Evolutionary conservation across 805 yeast genomes (phyloP).

Genomic region (Wickerhamiella vanderwaltii): DNA sequence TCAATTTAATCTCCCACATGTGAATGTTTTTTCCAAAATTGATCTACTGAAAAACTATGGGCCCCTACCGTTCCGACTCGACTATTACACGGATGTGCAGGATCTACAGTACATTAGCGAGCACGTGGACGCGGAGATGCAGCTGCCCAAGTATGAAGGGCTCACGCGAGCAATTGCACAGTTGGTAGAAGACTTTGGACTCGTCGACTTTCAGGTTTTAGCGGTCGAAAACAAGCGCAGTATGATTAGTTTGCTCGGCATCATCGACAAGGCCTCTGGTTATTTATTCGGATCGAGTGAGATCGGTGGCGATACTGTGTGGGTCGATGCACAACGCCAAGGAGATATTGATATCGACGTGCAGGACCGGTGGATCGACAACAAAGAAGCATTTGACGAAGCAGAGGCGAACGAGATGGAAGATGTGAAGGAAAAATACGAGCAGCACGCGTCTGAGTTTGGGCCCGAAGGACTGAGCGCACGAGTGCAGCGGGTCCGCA

Average conservation of each 20-base stretch:
- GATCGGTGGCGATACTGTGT: slow-evolving; percentile 89
- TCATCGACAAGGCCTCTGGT: slow-evolving; percentile 86
- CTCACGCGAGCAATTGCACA: slow-evolving; percentile 72
- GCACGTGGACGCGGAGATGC: slow-evolving; percentile 50
- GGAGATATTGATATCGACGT: slow-evolving; percentile 58
- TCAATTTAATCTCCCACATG: slow-evolving; percentile 82
- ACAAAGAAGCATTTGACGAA: slow-evolving; percentile 65
- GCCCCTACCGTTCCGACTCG: slow-evolving; percentile 60
- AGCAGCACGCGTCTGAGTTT: slow-evolving; percentile 58
- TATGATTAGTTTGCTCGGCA: slow-evolving; percentile 69
- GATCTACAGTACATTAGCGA: slow-evolving; percentile 63
- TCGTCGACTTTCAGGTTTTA: slow-evolving; percentile 79
- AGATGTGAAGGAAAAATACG: slow-evolving; percentile 32
- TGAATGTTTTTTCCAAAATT: slow-evolving; percentile 84
- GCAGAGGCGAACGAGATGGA: slow-evolving; percentile 32
- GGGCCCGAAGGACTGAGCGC: slow-evolving; percentile 14
- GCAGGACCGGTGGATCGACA: slow-evolving; percentile 92
- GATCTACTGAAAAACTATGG: slow-evolving; percentile 73
- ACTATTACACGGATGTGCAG: slow-evolving; percentile 86
- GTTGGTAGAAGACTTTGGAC: slow-evolving; percentile 71
- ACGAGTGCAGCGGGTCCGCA: slow-evolving; percentile 7
- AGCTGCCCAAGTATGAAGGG: slow-evolving; percentile 49
- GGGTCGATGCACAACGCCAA: slow-evolving; percentile 93
- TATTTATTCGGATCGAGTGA: slow-evolving; percentile 88
- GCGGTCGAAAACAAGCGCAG: slow-evolving; percentile 84